A percentile compares a stretch with the other conserved stretches of the same genome.
Evolutionary conservation across 202 grass and related monocot genomes (phyloP).

Genomic region (Panicum hallii): DNA sequence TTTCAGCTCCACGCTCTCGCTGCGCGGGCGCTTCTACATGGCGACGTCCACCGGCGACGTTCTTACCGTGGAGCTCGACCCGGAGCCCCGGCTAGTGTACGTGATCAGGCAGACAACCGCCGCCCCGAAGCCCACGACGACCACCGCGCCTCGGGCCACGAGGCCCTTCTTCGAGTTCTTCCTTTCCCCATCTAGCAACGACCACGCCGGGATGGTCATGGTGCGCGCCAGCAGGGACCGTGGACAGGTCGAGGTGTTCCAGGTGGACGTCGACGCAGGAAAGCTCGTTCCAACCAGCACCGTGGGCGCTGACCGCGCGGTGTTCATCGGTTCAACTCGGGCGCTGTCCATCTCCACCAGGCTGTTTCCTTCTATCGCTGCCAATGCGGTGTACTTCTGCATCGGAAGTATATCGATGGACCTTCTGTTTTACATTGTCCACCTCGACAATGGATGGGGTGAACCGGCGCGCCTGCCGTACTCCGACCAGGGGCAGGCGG

Average conservation of each 20-base stretch:
- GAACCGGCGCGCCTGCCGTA: background rate
- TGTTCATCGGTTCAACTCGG: background rate
- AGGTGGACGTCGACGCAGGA: background rate
- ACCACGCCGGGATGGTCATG: background rate
- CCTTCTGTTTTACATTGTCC: background rate
- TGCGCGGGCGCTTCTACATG: slow-evolving; percentile 12
- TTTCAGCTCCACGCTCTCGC: background rate
- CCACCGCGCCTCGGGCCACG: background rate
- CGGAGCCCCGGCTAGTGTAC: slow-evolving; percentile 11
- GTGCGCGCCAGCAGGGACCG: background rate
- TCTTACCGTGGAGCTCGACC: background rate
- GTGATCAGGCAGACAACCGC: background rate
- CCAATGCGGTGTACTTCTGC: slow-evolving; percentile 12
- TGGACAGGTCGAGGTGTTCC: background rate
- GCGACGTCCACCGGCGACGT: slow-evolving; percentile 8
- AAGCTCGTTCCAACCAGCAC: background rate
- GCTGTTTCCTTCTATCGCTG: background rate
- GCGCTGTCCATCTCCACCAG: background rate
- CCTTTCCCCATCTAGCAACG: background rate
- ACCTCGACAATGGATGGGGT: background rate
- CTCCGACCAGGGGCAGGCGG: background rate
- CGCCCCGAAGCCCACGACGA: background rate
- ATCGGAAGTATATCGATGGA: background rate
- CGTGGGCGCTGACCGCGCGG: background rate
- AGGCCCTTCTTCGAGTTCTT: background rate